Evolutionary conservation across 768 basidiomycete genomes (phyloP).

Genomic region (Termitomyces sp.): DNA sequence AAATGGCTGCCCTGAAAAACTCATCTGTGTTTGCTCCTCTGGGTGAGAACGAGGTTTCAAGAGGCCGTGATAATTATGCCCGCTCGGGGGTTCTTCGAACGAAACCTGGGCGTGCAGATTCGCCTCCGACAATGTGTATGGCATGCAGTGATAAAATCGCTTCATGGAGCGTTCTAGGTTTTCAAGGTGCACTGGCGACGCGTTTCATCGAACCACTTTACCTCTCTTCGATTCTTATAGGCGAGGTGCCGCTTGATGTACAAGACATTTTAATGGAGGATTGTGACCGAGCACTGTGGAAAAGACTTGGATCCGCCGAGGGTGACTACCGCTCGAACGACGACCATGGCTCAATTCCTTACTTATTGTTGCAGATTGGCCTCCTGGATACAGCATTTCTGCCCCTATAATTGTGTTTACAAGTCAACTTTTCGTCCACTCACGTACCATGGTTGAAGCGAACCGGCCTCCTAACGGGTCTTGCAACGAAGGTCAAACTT

Average conservation of each 20-base stretch:
- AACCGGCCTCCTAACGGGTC: slow-evolving; percentile 31
- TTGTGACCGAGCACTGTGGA: slow-evolving; percentile 64
- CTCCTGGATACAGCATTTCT: slow-evolving; percentile 42
- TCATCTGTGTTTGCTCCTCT: slow-evolving; percentile 29
- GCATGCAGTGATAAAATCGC: slow-evolving; percentile 96
- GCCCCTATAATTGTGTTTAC: slow-evolving; percentile 57
- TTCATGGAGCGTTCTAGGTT: slow-evolving; percentile 75
- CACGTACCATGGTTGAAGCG: slow-evolving; percentile 30
- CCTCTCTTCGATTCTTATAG: slow-evolving; percentile 60
- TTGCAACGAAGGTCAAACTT: slow-evolving; percentile 63
- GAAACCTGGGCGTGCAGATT: slow-evolving; percentile 91
- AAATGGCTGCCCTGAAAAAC: slow-evolving; percentile 67
- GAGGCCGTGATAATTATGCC: slow-evolving; percentile 80
- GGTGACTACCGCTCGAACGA: slow-evolving; percentile 27
- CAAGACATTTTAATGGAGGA: slow-evolving; percentile 44
- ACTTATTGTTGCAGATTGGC: slow-evolving; percentile 32
- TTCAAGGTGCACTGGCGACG: slow-evolving; percentile 78
- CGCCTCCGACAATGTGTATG: slow-evolving; percentile 77
- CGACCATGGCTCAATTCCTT: neutral
- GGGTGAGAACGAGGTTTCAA: slow-evolving; percentile 36
- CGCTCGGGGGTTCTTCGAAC: slow-evolving; percentile 78
- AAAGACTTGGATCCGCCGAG: slow-evolving; percentile 39
- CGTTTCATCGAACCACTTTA: slow-evolving; percentile 57
- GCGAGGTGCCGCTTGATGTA: slow-evolving; percentile 51
- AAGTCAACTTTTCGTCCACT: slow-evolving; percentile 51